Evolutionary conservation across 2,329 filamentous ascomycete genomes (phyloP).

Genomic region (Fusarium sambucinum): DNA sequence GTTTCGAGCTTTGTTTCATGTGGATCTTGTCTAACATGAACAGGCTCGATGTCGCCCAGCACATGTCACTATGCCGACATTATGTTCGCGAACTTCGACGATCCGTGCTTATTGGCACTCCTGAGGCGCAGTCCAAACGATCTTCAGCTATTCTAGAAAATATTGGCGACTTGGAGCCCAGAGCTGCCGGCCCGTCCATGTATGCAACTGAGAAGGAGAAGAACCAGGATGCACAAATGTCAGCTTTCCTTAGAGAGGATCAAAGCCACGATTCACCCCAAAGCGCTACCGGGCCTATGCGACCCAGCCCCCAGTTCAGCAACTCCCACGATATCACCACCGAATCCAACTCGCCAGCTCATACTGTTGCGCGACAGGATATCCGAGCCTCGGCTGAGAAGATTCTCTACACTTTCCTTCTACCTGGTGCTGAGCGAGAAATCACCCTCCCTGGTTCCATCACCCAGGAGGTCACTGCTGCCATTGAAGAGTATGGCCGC

Average conservation of each 20-base stretch:
- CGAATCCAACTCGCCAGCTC: slow-evolving; percentile 84
- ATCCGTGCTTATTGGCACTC: slow-evolving; percentile 92
- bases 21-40: slow-evolving; percentile 28
- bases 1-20: neutral
- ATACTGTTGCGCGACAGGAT: slow-evolving; percentile 88
- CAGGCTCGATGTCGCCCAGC: slow-evolving; percentile 99
- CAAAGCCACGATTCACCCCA: slow-evolving; percentile 67
- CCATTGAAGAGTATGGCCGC: slow-evolving; percentile 90
- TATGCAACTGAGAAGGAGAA: slow-evolving; percentile 77
- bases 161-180: slow-evolving; percentile 73
- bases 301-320: slow-evolving; percentile 68
- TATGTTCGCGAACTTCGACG: slow-evolving; percentile 95
- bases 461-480: slow-evolving; percentile 83
- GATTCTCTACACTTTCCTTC: slow-evolving; percentile 96
- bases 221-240: slow-evolving; percentile 89
- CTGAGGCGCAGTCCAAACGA: slow-evolving; percentile 89
- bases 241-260: slow-evolving; percentile 84
- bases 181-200: slow-evolving; percentile 70
- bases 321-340: slow-evolving; percentile 72
- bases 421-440: slow-evolving; percentile 95
- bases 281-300: slow-evolving; percentile 60
- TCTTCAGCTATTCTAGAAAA: slow-evolving; percentile 84
- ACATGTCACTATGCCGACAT: slow-evolving; percentile 97
- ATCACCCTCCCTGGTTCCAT: slow-evolving; percentile 93
- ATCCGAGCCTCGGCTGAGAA: slow-evolving; percentile 95